Base-by-base conservation (phyloP, 2,329 filamentous ascomycete species). In the Aspergillus costaricaensis region DNA sequence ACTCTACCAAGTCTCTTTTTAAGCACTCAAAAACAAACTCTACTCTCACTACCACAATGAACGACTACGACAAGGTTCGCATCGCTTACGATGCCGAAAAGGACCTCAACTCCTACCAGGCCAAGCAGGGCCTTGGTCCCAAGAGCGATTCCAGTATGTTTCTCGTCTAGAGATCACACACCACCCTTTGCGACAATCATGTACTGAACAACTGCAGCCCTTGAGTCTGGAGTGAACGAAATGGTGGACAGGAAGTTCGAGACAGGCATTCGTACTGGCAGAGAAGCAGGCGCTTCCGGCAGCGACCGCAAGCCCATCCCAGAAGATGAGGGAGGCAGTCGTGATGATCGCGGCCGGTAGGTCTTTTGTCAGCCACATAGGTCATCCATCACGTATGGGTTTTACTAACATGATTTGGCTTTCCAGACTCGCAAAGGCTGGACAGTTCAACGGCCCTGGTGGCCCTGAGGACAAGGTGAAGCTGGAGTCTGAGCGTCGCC, bases 181-280 rank as follows among this genome's bases (percentile, higher is more conserved):
- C 10, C 23, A 27, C 14, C 4, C 6, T 27, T 32, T 36, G 10
- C 32, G 27, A 30, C 23, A 15, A 50, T 5, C 23, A 19, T 44
- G 17, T 47, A 32, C 53, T 47, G 14, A 64, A 9, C 10, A 17
- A 14, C 2, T 21, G 17, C 25, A 79, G 76, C 73, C 23, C 50
- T 68, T 21, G 78, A 80, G 62, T 79, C 78, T 21, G 77, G 77
- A 27, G 72, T 80, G 61, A 72, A 80, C 60, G 73, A 74, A 65
- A 70, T 71, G 58, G 77, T 71, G 27, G 68, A 76, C 27, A 68
- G 70, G 54, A 74, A 74, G 57, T 80, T 80, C 68, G 50, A 62
- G 15, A 66, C 70, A 4, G 67, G 69, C 14, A 72, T 79, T n/a
- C 71, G 73, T 49, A 78, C 77, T 36, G 78, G 77, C 27, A 58